Conservation (phyloP, 352 stramenopile species). For the Aphanomyces euteiches region DNA sequence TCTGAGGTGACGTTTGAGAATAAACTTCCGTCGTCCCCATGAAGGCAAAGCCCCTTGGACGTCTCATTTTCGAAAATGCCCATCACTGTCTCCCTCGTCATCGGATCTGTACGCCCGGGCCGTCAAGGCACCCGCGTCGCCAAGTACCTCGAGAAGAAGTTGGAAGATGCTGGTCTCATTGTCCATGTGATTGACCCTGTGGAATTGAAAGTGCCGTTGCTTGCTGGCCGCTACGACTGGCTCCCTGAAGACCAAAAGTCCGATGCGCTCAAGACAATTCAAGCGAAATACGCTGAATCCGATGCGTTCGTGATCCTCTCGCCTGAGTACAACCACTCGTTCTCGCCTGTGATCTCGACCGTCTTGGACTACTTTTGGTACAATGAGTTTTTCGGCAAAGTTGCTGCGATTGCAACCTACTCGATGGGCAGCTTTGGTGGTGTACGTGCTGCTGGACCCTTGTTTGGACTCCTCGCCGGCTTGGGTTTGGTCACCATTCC, state of each 20-base stretch:
- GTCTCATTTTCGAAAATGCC: background rate
- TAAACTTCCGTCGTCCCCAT: background rate
- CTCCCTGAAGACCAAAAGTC: constrained; percentile 2
- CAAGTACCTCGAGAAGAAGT: constrained; percentile 1
- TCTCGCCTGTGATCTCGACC: constrained; percentile 51
- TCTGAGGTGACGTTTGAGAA: background rate
- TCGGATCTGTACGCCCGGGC: constrained; percentile 9
- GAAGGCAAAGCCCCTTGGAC: background rate
- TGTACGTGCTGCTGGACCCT: constrained; percentile 41
- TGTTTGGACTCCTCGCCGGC: constrained; percentile 49
- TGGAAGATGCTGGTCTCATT: background rate
- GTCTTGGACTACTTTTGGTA: constrained; percentile 65
- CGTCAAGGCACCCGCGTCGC: constrained; percentile 16
- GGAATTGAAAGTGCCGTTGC: constrained; percentile 11
- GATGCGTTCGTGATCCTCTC: constrained; percentile 57
- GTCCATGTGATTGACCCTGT: constrained; percentile 18
- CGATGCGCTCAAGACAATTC: background rate
- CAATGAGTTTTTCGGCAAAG: constrained; percentile 52
- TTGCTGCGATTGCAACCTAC: constrained; percentile 55
- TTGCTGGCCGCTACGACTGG: constrained; percentile 4
- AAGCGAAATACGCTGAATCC: constrained; percentile 38
- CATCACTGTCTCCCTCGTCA: constrained; percentile 9
- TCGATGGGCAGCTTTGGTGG: constrained; percentile 61
- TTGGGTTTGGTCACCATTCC: constrained; percentile 38
- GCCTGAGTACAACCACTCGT: constrained; percentile 69